Evolutionary conservation across 345 rosid genomes (phyloP).

Genomic region (Melaleuca alternifolia): DNA sequence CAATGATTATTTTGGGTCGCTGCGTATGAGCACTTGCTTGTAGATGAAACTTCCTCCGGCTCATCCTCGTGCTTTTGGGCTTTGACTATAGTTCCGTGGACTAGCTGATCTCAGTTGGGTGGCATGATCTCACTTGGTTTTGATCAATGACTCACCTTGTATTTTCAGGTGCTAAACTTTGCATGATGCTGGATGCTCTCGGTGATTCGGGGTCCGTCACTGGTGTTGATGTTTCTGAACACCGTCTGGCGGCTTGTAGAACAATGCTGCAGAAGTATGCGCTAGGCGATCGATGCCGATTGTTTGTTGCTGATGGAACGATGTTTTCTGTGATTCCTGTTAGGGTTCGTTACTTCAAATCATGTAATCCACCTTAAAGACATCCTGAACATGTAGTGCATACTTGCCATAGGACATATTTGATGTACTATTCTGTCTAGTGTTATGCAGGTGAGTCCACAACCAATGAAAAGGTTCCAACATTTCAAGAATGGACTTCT

Average conservation of each 20-base stretch:
- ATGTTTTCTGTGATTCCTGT: constrained; percentile 52
- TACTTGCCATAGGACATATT: not conserved
- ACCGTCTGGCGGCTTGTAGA: constrained; percentile 88
- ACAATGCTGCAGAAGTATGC: constrained; percentile 75
- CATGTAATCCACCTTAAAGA: constrained; percentile 18
- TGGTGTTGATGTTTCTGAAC: constrained; percentile 83
- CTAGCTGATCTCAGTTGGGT: not conserved
- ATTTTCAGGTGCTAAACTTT: constrained; percentile 86
- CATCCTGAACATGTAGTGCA: not conserved
- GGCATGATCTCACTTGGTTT: not conserved
- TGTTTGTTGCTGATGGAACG: constrained; percentile 85
- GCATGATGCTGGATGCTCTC: constrained; percentile 72
- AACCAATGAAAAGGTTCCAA: constrained; percentile 23
- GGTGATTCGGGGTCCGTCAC: constrained; percentile 77
- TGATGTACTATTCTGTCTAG: constrained; percentile 26
- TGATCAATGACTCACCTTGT: not conserved
- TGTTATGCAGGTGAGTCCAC: constrained; percentile 39
- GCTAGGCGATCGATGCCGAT: constrained; percentile 57
- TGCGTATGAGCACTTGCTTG: not conserved
- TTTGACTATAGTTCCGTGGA: not conserved
- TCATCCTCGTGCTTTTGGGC: not conserved
- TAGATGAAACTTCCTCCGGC: not conserved
- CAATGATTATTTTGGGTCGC: not conserved
- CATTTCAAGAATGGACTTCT: constrained; percentile 61
- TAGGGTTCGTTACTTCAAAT: constrained; percentile 14